phyloP scores from a whole-genome alignment of 2,329 filamentous ascomycete species.

The Alternaria sp. region DNA sequence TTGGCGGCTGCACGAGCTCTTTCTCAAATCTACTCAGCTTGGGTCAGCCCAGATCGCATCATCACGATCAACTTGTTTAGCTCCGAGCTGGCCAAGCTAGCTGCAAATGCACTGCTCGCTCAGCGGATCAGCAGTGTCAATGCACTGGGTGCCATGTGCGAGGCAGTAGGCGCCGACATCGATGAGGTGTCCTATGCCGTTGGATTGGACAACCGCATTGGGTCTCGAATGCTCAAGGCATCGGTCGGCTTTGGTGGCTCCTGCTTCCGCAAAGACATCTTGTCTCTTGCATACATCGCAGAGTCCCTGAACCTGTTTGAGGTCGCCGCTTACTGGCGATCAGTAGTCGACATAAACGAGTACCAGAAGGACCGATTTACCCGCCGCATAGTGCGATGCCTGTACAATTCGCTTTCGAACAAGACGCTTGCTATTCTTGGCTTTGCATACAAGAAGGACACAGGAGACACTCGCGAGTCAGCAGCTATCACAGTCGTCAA shows the following conservation, averaged over 20 bases:
- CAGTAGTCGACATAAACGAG: slow-evolving; percentile 78
- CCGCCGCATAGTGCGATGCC: slow-evolving; percentile 62
- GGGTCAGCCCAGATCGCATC: slow-evolving; percentile 72
- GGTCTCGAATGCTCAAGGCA: slow-evolving; percentile 74
- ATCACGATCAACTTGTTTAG: slow-evolving; percentile 77
- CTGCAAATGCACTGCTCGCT: slow-evolving; percentile 79
- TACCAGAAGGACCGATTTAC: slow-evolving; percentile 74
- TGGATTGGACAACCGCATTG: slow-evolving; percentile 74
- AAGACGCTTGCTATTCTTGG: slow-evolving; percentile 77
- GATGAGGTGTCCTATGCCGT: slow-evolving; percentile 72
- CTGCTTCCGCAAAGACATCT: slow-evolving; percentile 82
- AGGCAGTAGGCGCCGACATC: slow-evolving; percentile 77
- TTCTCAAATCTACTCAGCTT: slow-evolving; percentile 70
- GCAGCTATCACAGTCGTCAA: slow-evolving; percentile 1
- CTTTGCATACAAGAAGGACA: slow-evolving; percentile 82
- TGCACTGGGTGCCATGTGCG: slow-evolving; percentile 79
- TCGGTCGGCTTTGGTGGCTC: slow-evolving; percentile 80
- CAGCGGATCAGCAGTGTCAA: slow-evolving; percentile 84
- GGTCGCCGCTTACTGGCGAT: slow-evolving; percentile 76
- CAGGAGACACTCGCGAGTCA: slow-evolving; percentile 68
- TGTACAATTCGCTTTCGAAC: slow-evolving; percentile 71
- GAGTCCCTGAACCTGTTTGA: slow-evolving; percentile 72
- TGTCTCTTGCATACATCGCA: slow-evolving; percentile 75
- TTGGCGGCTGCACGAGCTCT: slow-evolving; percentile 68
- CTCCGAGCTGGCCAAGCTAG: slow-evolving; percentile 79